Percentiles rank a stretch among this genome's conserved stretches.
Evolutionary conservation across 352 stramenopile genomes (phyloP).

Genomic region (Globisporangium megalacanthum): DNA sequence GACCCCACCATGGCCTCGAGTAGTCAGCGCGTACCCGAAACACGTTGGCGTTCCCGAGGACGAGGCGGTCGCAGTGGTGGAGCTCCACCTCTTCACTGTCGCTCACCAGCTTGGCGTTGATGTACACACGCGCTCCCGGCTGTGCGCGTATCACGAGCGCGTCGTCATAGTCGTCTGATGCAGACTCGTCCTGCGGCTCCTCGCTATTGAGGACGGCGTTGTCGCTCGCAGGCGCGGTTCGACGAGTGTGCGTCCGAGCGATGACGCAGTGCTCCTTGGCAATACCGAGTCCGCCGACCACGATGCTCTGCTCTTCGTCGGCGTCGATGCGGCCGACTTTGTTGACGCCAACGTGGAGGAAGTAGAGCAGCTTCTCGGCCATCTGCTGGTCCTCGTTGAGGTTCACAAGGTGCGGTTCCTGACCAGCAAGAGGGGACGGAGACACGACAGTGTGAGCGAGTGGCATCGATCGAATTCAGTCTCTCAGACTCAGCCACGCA

Average conservation of each 20-base stretch:
- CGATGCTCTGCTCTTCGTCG: slow-evolving; percentile 62
- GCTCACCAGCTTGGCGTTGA: slow-evolving; percentile 60
- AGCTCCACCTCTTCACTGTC: slow-evolving; percentile 29
- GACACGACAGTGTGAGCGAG: background rate
- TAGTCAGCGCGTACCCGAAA: slow-evolving; percentile 36
- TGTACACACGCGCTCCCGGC: slow-evolving; percentile 47
- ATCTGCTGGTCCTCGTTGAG: slow-evolving; percentile 86
- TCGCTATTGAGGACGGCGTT: background rate
- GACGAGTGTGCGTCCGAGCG: slow-evolving; percentile 1
- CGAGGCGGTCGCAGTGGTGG: slow-evolving; percentile 59
- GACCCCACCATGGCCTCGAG: too few species aligned
- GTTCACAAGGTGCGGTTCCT: slow-evolving; percentile 80
- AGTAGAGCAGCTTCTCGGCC: slow-evolving; percentile 80
- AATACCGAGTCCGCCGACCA: slow-evolving; percentile 74
- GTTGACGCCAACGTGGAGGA: slow-evolving; percentile 53
- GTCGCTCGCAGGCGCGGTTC: slow-evolving; percentile 1
- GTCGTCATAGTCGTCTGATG: background rate
- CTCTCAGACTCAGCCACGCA: background rate
- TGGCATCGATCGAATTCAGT: too few species aligned
- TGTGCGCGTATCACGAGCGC: slow-evolving; percentile 29
- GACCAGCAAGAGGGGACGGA: background rate
- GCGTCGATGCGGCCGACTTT: slow-evolving; percentile 65
- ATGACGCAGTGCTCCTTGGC: slow-evolving; percentile 71
- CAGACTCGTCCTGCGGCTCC: background rate
- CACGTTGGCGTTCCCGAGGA: slow-evolving; percentile 74